phyloP scores from a whole-genome alignment of 441 rosid genomes.

The Gossypium schwendimanii region DNA sequence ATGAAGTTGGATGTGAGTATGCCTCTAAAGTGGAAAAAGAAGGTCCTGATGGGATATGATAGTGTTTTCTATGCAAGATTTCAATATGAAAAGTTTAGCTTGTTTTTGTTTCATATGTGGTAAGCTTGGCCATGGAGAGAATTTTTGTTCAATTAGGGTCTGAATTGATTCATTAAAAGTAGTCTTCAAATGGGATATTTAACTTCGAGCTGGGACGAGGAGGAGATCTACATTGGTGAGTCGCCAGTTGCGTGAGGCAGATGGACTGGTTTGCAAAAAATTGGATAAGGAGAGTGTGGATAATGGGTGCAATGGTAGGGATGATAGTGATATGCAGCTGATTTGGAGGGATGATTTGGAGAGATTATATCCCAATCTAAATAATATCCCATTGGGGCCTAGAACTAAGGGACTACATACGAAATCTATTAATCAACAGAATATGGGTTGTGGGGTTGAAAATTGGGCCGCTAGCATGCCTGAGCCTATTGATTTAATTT shows the following conservation, averaged over 20 bases:
- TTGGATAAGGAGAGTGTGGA: background rate
- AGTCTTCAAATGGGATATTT: background rate
- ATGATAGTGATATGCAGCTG: background rate
- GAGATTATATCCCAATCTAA: background rate
- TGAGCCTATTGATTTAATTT: no score
- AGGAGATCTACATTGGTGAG: background rate
- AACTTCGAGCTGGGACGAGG: background rate
- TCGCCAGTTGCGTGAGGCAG: background rate
- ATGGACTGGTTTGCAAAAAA: background rate
- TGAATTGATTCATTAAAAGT: background rate
- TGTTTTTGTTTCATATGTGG: background rate
- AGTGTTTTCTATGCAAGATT: background rate
- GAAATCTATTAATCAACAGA: no score
- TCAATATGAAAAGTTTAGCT: background rate
- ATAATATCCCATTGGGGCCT: background rate
- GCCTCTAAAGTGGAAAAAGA: no score
- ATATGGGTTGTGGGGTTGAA: no score
- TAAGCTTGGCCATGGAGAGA: background rate
- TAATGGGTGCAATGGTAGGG: background rate
- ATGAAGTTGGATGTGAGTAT: no score
- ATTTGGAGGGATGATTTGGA: no score
- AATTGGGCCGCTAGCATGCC: no score
- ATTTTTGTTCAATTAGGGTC: background rate
- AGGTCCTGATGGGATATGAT: no score
- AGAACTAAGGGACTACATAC: no score